A percentile compares a stretch with the other conserved stretches of the same genome.
These are phyloP conservation scores for Pterocarpus macrocarpus DNA, from an alignment of 306 rosid genomes.

Conservation along the genomic window DNA sequence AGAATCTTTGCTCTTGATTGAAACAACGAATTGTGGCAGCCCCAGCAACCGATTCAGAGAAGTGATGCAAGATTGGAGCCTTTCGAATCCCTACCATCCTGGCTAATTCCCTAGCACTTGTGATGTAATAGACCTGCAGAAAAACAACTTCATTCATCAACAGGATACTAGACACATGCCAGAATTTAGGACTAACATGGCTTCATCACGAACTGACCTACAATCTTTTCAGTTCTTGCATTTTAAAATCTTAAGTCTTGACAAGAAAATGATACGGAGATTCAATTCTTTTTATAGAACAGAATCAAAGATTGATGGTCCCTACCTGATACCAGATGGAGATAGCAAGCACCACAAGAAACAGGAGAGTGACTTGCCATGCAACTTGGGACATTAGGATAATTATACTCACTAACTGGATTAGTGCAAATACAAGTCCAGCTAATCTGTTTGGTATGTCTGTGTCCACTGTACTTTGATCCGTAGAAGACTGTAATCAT, in stretches of 20 bases:
- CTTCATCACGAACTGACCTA: slow-evolving; percentile 3
- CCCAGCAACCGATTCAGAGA: slow-evolving; percentile 76
- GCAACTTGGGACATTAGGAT: slow-evolving; percentile 80
- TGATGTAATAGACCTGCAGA: slow-evolving; percentile 73
- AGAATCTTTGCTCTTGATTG: slow-evolving; percentile 68
- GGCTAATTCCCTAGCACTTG: slow-evolving; percentile 83
- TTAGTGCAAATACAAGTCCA: slow-evolving; percentile 84
- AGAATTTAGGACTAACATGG: neutral
- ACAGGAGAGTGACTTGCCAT: slow-evolving; percentile 79
- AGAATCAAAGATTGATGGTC: too few species aligned
- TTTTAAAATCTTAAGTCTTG: too few species aligned
- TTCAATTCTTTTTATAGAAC: too few species aligned
- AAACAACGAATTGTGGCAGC: slow-evolving; percentile 76
- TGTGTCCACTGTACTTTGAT: slow-evolving; percentile 91
- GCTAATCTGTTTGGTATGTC: slow-evolving; percentile 88
- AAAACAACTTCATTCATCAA: slow-evolving; percentile 26
- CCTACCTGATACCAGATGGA: slow-evolving; percentile 81
- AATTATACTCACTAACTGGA: slow-evolving; percentile 78
- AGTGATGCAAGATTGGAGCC: slow-evolving; percentile 85
- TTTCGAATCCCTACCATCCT: slow-evolving; percentile 84
- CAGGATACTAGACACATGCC: slow-evolving; percentile 22
- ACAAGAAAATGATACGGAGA: too few species aligned
- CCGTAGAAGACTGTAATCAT: slow-evolving; percentile 75
- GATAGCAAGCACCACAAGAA: slow-evolving; percentile 64
- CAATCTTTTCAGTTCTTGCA: too few species aligned